Evolutionary conservation across 257 asterid genomes (phyloP).

Genomic region (Rehmannia glutinosa): DNA sequence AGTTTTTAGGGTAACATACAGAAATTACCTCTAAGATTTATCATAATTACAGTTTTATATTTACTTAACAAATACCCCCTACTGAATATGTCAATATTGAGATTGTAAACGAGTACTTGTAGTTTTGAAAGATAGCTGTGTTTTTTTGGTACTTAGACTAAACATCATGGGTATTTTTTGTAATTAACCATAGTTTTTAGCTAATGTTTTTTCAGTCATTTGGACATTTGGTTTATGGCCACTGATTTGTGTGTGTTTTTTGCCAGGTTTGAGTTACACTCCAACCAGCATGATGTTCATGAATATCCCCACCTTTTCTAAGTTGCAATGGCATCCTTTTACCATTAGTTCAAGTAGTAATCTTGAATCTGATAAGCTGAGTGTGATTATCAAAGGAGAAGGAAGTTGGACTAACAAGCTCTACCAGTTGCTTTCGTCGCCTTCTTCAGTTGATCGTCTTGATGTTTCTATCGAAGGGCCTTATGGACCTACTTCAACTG

Average conservation of each 20-base stretch:
- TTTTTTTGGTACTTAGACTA: too few relatives aligned
- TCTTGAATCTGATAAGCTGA: conserved; percentile 64
- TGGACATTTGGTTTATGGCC: too few relatives aligned
- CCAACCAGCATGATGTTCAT: conserved; percentile 82
- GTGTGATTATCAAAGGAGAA: conserved; percentile 61
- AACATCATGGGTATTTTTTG: too few relatives aligned
- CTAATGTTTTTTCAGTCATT: too few relatives aligned
- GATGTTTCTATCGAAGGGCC: conserved; percentile 78
- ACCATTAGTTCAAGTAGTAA: conserved; percentile 65
- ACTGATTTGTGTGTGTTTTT: background rate
- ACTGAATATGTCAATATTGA: too few relatives aligned
- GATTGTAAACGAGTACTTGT: too few relatives aligned
- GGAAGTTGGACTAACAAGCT: conserved; percentile 82
- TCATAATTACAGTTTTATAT: too few relatives aligned
- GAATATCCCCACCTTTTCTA: conserved; percentile 71
- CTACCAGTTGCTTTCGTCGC: conserved; percentile 52
- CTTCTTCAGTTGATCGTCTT: conserved; percentile 52
- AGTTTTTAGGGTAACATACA: too few relatives aligned
- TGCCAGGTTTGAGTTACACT: conserved; percentile 46
- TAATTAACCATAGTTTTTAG: too few relatives aligned
- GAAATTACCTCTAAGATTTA: too few relatives aligned
- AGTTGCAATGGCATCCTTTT: conserved; percentile 93
- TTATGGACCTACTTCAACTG: conserved; percentile 73
- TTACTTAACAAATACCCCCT: too few relatives aligned
- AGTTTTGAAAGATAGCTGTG: too few relatives aligned